Evolutionary conservation across 2,329 filamentous ascomycete species (phyloP).

Genomic region (Exophiala spinifera): DNA sequence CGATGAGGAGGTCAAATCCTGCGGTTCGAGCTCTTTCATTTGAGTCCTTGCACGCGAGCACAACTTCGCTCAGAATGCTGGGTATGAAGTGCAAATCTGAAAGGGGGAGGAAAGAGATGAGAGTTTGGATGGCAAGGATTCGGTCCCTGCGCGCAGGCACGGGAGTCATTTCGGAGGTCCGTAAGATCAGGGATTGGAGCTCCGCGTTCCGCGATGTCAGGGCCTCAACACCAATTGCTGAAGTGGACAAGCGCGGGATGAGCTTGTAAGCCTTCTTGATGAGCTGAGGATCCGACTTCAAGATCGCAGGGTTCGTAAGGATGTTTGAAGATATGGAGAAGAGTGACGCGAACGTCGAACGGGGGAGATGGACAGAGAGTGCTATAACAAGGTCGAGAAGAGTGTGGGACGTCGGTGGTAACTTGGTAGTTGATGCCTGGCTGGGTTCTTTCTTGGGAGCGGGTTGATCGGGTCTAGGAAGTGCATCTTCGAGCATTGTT

Average conservation of each 20-base stretch:
- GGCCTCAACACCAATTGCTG: slow-evolving; percentile 71
- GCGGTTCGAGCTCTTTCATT: slow-evolving; percentile 90
- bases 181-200: slow-evolving; percentile 76
- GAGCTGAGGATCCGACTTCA: slow-evolving; percentile 70
- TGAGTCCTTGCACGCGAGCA: slow-evolving; percentile 94
- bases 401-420: slow-evolving; percentile 91
- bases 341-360: slow-evolving; percentile 76
- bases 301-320: slow-evolving; percentile 65
- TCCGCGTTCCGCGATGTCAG: slow-evolving; percentile 72
- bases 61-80: slow-evolving; percentile 84
- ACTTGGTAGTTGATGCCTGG: slow-evolving; percentile 60
- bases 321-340: slow-evolving; percentile 85
- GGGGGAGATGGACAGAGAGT: slow-evolving; percentile 87
- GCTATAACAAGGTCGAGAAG: slow-evolving; percentile 96
- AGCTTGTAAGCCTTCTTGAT: slow-evolving; percentile 99
- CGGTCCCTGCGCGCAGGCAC: slow-evolving; percentile 83
- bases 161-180: slow-evolving; percentile 78
- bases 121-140: slow-evolving; percentile 73
- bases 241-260: slow-evolving; percentile 83
- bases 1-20: slow-evolving; percentile 84
- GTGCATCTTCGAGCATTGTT: slow-evolving; percentile 71
- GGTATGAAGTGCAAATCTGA: slow-evolving; percentile 89
- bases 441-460: slow-evolving; percentile 61
- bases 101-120: slow-evolving; percentile 74
- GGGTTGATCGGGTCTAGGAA: slow-evolving; percentile 61